A percentile compares a stretch with the other conserved stretches of the same genome.
Evolutionary conservation across 345 rosid species (phyloP).

Genomic region (Boechera stricta): DNA sequence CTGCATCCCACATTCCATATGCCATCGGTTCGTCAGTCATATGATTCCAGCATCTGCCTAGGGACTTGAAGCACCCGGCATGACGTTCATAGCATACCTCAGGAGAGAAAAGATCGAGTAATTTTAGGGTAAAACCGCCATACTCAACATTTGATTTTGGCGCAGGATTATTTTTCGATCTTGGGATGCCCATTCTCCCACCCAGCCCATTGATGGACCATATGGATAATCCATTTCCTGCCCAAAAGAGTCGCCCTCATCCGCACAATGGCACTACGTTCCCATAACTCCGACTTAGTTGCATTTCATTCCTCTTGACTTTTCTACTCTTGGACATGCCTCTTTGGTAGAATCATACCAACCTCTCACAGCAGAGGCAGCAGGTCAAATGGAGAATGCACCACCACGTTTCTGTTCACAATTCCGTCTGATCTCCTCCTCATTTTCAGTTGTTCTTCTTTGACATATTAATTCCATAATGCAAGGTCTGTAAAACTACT

Average conservation of each 20-base stretch:
- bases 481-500: constrained; percentile 90
- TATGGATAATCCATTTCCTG: constrained; percentile 61
- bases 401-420: constrained; percentile 65
- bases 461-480: constrained; percentile 76
- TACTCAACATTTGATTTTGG: constrained; percentile 90
- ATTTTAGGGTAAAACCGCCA: constrained; percentile 70
- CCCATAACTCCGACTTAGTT: constrained; percentile 65
- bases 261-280: constrained; percentile 68
- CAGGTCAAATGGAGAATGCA: constrained; percentile 64
- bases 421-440: constrained; percentile 67
- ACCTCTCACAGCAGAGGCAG: constrained; percentile 74
- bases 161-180: constrained; percentile 69
- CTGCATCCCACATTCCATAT: background rate
- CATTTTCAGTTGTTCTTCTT: constrained; percentile 83
- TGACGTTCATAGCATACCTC: constrained; percentile 56
- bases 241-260: constrained; percentile 64
- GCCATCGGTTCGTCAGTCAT: constrained; percentile 2
- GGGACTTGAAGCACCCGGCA: background rate
- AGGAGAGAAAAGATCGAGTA: constrained; percentile 45
- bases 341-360: constrained; percentile 65
- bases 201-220: constrained; percentile 68
- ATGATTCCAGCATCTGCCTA: background rate
- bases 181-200: constrained; percentile 64
- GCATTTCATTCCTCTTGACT: constrained; percentile 76
- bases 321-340: constrained; percentile 76